phyloP scores from a whole-genome alignment of 345 rosid genomes.

The Eucalyptus dawsonii region DNA sequence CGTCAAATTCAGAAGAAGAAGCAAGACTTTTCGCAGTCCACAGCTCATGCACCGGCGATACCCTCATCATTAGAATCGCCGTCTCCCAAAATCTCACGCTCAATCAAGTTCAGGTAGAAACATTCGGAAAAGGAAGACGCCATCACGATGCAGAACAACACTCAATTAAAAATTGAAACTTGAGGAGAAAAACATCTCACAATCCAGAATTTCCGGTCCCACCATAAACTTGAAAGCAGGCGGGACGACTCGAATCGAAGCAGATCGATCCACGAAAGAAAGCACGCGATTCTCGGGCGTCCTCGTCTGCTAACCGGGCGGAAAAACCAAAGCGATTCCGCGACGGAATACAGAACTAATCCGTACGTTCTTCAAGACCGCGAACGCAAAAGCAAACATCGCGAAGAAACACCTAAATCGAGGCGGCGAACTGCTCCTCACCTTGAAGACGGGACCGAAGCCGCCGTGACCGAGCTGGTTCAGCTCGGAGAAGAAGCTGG shows the following conservation, averaged over 20 bases:
- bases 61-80: neutral
- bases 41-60: neutral
- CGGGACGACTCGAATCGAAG: neutral
- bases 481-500: constrained; percentile 63
- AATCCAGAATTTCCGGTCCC: neutral
- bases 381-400: neutral
- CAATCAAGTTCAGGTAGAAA: neutral
- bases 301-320: neutral
- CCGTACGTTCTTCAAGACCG: neutral
- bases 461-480: constrained; percentile 87
- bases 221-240: neutral
- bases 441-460: constrained; percentile 90
- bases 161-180: neutral
- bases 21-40: neutral
- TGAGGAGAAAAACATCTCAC: neutral
- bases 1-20: neutral
- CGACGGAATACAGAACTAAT: neutral
- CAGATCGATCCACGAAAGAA: neutral
- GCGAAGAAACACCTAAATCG: neutral
- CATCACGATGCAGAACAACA: neutral
- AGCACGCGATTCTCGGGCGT: neutral
- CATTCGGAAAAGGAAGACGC: neutral
- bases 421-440: neutral
- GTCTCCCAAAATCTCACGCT: neutral
- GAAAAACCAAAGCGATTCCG: neutral